Conservation (phyloP, 371 early-diverging fungal genomes). For the Rhizopus stolonifer region DNA sequence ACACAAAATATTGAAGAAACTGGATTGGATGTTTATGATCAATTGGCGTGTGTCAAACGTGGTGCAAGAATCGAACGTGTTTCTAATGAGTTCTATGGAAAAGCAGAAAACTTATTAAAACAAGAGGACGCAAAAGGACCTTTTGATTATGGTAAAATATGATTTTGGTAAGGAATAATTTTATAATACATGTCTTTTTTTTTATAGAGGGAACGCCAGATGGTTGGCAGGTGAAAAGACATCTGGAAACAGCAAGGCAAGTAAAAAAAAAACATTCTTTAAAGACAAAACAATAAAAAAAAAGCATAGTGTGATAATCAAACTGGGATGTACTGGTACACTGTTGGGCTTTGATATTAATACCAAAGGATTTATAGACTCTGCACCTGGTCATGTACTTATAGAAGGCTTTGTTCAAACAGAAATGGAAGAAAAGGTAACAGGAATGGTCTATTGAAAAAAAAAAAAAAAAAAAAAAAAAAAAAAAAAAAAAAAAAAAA, state of each 20-base stretch:
- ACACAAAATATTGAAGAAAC: conserved; percentile 9
- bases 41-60: conserved; percentile 16
- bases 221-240: conserved; percentile 38
- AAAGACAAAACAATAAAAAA: background rate
- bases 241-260: conserved; percentile 56
- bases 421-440: background rate
- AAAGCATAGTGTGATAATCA: conserved; percentile 56
- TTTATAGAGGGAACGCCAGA: conserved; percentile 26
- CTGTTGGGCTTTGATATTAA: conserved; percentile 81
- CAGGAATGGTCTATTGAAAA: no score
- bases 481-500: no score
- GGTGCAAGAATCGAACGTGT: conserved; percentile 54
- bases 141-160: no score
- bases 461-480: no score
- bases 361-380: conserved; percentile 76
- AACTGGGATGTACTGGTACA: conserved; percentile 69
- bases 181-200: no score
- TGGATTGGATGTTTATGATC: conserved; percentile 8
- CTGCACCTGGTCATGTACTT: conserved; percentile 47
- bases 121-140: conserved; percentile 45
- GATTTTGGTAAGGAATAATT: no score
- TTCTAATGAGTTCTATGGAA: conserved; percentile 81
- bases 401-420: conserved; percentile 5
- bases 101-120: conserved; percentile 69
- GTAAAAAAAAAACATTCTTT: conserved; percentile 15